Percentiles rank a stretch among this genome's conserved stretches.
Conservation (phyloP, 257 asterid genomes). For the Misopates orontium region DNA sequence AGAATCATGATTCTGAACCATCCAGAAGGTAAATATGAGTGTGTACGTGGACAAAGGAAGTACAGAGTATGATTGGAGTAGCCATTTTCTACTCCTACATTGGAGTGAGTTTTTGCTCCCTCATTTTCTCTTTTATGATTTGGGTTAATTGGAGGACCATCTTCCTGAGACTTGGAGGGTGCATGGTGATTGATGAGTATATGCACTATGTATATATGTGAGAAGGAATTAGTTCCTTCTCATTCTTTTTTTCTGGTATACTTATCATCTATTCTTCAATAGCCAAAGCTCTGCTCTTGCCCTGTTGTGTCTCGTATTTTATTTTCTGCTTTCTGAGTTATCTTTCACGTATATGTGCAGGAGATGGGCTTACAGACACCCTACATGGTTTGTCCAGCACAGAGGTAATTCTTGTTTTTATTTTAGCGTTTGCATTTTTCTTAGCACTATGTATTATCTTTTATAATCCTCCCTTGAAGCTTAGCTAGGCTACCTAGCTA, state of each 20-base stretch:
- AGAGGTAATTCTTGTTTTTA: conserved; percentile 46
- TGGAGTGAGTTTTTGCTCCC: too few relatives aligned
- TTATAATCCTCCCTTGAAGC: background rate
- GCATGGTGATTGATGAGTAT: background rate
- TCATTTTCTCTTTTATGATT: background rate
- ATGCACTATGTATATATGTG: background rate
- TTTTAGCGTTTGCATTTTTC: background rate
- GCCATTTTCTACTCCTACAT: background rate
- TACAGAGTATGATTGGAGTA: too few relatives aligned
- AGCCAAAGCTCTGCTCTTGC: conserved; percentile 9
- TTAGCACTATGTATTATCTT: background rate
- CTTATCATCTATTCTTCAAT: background rate
- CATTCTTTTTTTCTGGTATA: conserved; percentile 1
- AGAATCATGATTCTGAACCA: too few relatives aligned
- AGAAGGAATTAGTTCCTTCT: background rate
- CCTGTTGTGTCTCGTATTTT: conserved; percentile 9
- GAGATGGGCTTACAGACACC: conserved; percentile 86
- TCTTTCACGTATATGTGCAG: conserved; percentile 40
- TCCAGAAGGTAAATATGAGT: too few relatives aligned
- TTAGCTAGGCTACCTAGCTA: background rate
- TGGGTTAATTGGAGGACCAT: background rate
- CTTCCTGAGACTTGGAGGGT: background rate
- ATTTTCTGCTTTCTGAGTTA: conserved; percentile 16
- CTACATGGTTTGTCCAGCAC: conserved; percentile 68
- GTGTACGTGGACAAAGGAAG: too few relatives aligned